Base-by-base conservation (phyloP, 2,329 filamentous ascomycete genomes). In the Stemphylium beticola region DNA sequence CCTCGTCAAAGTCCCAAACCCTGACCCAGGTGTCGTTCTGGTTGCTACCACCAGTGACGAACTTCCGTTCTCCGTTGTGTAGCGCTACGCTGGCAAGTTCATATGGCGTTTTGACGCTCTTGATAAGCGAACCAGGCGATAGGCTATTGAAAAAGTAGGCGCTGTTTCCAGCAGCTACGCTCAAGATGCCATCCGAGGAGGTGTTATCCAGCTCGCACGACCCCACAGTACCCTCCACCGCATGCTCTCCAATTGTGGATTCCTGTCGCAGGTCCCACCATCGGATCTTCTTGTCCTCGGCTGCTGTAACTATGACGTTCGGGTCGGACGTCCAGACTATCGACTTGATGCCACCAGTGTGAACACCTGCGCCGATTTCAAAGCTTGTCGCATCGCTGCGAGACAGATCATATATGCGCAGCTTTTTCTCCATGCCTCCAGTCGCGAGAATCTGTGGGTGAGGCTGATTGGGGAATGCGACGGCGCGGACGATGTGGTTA, bases 401-500 rank as follows among this genome's bases (percentile, higher is more conserved):
- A 14, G 86, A 86, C 14, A 99, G 81, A 68, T 98, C 93, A 71
- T 95, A 99, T 60, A 99, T 89, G 48, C 93, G 91, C 47, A 99
- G 84, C 77, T 95, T 97, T 83, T 97, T 98, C 79, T 99, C 95
- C 80, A 91, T 91, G 22, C 95, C 95, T 31, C 93, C 95, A 0
- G 95, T 98, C 5, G 93, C 95, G 24, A 99, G 82, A 51, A 96
- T 81, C 58, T 83, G 87, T n/a, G 90, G 89, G 18, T 87, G 87
- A 49, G 87, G 85, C 65, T 93, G 89, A 38, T 90, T 78, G 11
- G 80, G 79, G 68, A 97, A 98, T 10, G 95, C 92, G 58, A 98
- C 86, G 34, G 93, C 91, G 60, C 95, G 91, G 57, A 98, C 95
- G 62, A 99, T 97, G 76, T 99, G 95, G 61, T 92, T 87, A 76